These are phyloP conservation scores for Arthrobotrys pseudoclavata DNA, from an alignment of 2,329 filamentous ascomycete species.

Conservation along the genomic window DNA sequence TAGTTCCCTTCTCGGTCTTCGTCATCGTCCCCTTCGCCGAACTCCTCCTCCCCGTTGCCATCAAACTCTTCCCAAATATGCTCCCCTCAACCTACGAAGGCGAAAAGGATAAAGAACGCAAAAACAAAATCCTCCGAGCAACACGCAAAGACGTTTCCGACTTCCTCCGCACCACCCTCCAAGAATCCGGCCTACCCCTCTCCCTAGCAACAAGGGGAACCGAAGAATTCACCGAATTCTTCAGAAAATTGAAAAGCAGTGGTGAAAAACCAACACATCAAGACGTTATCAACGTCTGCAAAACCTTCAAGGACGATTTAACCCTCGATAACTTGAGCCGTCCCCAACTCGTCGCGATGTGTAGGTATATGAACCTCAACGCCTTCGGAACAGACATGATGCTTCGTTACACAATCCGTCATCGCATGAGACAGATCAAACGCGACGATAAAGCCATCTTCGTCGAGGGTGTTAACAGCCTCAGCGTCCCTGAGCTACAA, in stretches of 20 bases:
- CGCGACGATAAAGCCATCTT: constrained; percentile 94
- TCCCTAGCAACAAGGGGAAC: constrained; percentile 86
- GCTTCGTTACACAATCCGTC: constrained; percentile 95
- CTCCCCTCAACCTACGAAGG: constrained; percentile 97
- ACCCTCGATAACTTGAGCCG: constrained; percentile 96
- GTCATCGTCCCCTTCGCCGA: constrained; percentile 97
- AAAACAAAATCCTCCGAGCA: constrained; percentile 82
- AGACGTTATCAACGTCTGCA: constrained; percentile 98
- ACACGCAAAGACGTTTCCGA: constrained; percentile 93
- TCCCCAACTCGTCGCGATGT: constrained; percentile 96
- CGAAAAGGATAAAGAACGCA: constrained; percentile 88
- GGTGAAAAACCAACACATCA: constrained; percentile 88
- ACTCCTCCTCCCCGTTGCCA: constrained; percentile 87
- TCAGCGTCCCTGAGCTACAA: constrained; percentile 94
- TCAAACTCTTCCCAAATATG: constrained; percentile 96
- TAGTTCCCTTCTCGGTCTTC: constrained; percentile 97
- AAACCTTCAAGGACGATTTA: constrained; percentile 97
- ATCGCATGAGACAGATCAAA: constrained; percentile 99
- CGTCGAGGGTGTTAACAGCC: constrained; percentile 90
- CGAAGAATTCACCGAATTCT: constrained; percentile 96
- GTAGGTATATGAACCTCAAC: constrained; percentile 97
- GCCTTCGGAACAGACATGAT: constrained; percentile 98
- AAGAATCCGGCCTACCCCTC: constrained; percentile 91
- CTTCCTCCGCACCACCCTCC: constrained; percentile 88
- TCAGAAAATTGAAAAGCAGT: constrained; percentile 88